Evolutionary conservation across 1,284 basidiomycete species (phyloP), one percentile per base, ranked within the genome.

Genomic region (Trichosporon faecale): DNA sequence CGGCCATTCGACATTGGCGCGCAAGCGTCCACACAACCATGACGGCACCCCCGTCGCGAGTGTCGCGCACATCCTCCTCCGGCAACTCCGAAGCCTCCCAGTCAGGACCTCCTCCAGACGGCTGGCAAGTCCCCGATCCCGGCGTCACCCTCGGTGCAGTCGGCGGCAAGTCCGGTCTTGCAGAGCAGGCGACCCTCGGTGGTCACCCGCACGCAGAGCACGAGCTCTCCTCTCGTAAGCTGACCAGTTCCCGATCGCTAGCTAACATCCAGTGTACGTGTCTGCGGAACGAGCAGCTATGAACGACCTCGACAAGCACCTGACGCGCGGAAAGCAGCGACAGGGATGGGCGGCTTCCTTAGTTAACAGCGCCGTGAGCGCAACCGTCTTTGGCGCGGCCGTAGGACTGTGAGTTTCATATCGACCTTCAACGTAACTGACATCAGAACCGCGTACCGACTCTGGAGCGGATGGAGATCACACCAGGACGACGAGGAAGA

Each of bases 331-430:
- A 33, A 23, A 18, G 31, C 27, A 64, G 44, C 55, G 66, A 71
- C 65, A 63, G 44, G 61, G 69, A 66, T 79, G 78, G 78, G 72
- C 74, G 21, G 68, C 70, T 12, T 68, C 70, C n/a, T 0, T 78
- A 2, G 66, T 79, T 3, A 65, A 70, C 8, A 70, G 70, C 27
- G 78, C 75, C 4, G 66, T 77, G 31, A 75, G 57, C 46, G 78
- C 76, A 18, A 74, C 75, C 3, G 77, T 79, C 0, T 73, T 77
- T 52, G 71, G 76, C 1, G 78, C 76, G 7, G 78, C 78, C 0
- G 69, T 79, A 2, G 77, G 78, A 52, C 68, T 79, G 78, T 79
- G 68, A 74, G 78, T 72, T 7, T 33, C 29, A 21, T 14, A 11
- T 23, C 33, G 35, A 18, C n/a, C n/a, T 14, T 5, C 16, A 18